phyloP scores from a whole-genome alignment of 1,284 basidiomycete genomes.

The Tetrapyrgos nigripes region DNA sequence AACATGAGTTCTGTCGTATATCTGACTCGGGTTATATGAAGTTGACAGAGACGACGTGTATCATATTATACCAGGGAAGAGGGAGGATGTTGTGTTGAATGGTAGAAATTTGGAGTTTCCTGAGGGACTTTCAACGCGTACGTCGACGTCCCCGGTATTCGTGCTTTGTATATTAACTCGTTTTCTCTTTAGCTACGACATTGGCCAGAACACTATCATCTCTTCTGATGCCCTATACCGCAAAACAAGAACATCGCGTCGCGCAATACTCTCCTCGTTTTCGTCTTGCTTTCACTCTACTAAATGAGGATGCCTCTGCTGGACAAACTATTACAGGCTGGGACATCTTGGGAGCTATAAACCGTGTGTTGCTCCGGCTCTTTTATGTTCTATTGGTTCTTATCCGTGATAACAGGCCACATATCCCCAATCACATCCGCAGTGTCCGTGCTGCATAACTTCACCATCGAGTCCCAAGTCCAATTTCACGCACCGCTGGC shows the following conservation, averaged over 20 bases:
- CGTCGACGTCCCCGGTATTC: not conserved
- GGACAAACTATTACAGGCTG: slow-evolving; percentile 70
- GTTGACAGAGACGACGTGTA: slow-evolving; percentile 1
- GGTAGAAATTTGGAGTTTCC: slow-evolving; percentile 9
- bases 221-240: slow-evolving; percentile 59
- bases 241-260: slow-evolving; percentile 59
- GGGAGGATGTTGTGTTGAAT: slow-evolving; percentile 1
- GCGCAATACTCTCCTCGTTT: slow-evolving; percentile 82
- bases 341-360: slow-evolving; percentile 72
- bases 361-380: slow-evolving; percentile 53
- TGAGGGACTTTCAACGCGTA: not conserved
- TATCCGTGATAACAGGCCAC: slow-evolving; percentile 55
- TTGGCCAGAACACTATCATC: slow-evolving; percentile 48
- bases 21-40: slow-evolving; percentile 2
- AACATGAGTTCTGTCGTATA: not conserved
- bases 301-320: slow-evolving; percentile 87
- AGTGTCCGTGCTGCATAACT: slow-evolving; percentile 80
- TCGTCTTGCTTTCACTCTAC: slow-evolving; percentile 81
- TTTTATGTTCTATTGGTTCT: slow-evolving; percentile 21
- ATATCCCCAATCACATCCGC: slow-evolving; percentile 69
- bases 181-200: slow-evolving; percentile 9
- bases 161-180: not conserved
- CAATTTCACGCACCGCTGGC: slow-evolving; percentile 92
- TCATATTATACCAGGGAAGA: slow-evolving; percentile 6
- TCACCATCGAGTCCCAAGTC: slow-evolving; percentile 93